Conservation (phyloP, 768 basidiomycete species). For the Hydnomerulius pinastri region DNA sequence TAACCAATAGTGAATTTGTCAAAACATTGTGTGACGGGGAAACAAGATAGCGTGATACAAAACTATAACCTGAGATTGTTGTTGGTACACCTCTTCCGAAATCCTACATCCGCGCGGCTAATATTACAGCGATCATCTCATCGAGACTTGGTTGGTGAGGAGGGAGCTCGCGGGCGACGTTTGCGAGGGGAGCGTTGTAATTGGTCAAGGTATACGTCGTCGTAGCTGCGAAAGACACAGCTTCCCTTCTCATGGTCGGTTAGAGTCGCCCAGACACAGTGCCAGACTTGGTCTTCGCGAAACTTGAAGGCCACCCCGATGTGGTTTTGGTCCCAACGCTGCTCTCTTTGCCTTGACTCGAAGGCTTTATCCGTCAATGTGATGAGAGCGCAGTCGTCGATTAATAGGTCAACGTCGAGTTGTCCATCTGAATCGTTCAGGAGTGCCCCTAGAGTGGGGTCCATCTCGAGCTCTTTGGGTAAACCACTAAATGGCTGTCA, state of each 20-base stretch:
- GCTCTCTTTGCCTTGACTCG: conserved; percentile 35
- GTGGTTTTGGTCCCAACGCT: conserved; percentile 39
- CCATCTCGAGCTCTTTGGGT: conserved; percentile 61
- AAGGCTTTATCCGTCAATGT: conserved; percentile 62
- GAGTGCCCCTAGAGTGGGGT: conserved; percentile 40
- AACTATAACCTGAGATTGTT: conserved; percentile 7
- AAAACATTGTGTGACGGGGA: conserved; percentile 12
- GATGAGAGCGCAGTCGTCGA: conserved; percentile 55
- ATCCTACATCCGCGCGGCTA: conserved; percentile 13
- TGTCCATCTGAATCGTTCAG: conserved; percentile 41
- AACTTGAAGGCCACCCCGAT: conserved; percentile 56
- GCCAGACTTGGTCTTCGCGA: conserved; percentile 50
- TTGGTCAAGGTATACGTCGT: conserved; percentile 57
- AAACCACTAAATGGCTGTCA: conserved; percentile 38
- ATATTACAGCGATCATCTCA: conserved; percentile 11
- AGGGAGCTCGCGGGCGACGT: conserved; percentile 23
- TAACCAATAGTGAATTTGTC: conserved; percentile 5
- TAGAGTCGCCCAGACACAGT: conserved; percentile 66
- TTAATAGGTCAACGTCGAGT: conserved; percentile 38
- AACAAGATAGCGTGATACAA: conserved; percentile 2
- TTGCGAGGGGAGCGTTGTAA: conserved; percentile 45
- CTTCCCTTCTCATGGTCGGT: conserved; percentile 49
- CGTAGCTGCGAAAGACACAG: conserved; percentile 58
- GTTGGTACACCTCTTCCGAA: conserved; percentile 11
- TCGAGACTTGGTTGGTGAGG: conserved; percentile 24